phyloP scores from a whole-genome alignment of 1,139 yeast genomes.

The Eremothecium cymbalariae region DNA sequence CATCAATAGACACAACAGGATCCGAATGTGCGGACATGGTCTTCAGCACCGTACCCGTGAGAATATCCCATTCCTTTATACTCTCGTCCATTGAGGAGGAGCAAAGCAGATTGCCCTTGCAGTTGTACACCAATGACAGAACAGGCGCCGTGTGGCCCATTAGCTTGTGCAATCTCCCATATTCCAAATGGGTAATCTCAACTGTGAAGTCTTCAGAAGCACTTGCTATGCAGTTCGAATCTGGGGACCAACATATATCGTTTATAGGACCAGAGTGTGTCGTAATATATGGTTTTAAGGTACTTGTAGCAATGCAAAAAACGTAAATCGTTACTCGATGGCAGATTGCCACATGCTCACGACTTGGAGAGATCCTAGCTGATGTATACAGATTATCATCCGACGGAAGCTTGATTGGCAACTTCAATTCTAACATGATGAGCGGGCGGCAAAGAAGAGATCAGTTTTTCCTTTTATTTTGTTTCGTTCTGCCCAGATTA shows the following conservation, averaged over 20 bases:
- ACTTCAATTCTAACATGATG: conserved; percentile 8
- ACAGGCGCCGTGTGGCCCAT: conserved; percentile 84
- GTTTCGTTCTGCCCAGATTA: too few species aligned
- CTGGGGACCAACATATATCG: conserved; percentile 54
- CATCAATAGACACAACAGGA: conserved; percentile 69
- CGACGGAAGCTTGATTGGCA: conserved; percentile 1
- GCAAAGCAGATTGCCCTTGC: conserved; percentile 68
- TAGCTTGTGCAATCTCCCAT: conserved; percentile 49
- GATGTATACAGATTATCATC: conserved; percentile 31
- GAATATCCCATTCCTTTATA: conserved; percentile 81
- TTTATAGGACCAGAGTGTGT: conserved; percentile 27
- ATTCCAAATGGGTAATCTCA: conserved; percentile 58
- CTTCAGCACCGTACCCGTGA: conserved; percentile 60
- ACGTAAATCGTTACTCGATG: conserved; percentile 40
- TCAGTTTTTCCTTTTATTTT: too few species aligned
- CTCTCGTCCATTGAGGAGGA: conserved; percentile 90
- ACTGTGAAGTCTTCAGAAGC: conserved; percentile 83
- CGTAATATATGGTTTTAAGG: conserved; percentile 29
- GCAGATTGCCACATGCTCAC: conserved; percentile 50
- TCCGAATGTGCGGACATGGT: conserved; percentile 92
- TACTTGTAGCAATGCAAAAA: conserved; percentile 34
- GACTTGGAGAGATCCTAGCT: conserved; percentile 61
- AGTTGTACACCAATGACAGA: conserved; percentile 60
- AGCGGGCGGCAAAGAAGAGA: too few species aligned
- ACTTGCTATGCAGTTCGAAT: conserved; percentile 66